Evolutionary conservation across 345 rosid species (phyloP).

Genomic region (Gossypium rotundifolium): DNA sequence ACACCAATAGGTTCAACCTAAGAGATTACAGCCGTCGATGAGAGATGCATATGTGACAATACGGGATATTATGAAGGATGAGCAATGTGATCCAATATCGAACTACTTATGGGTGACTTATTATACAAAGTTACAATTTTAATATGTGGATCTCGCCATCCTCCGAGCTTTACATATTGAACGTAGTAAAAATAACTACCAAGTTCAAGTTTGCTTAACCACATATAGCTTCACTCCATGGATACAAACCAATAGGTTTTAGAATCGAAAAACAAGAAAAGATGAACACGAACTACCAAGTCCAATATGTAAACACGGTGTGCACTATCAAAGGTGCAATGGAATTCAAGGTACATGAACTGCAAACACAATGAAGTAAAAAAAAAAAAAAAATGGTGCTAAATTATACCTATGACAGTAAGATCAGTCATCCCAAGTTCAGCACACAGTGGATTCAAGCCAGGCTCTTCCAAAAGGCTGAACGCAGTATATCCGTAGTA

Average conservation of each 20-base stretch:
- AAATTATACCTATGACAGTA: conserved; percentile 35
- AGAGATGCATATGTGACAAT: not conserved
- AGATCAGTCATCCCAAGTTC: conserved; percentile 62
- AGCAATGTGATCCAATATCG: not conserved
- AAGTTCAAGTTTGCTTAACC: not conserved
- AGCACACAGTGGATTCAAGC: conserved; percentile 46
- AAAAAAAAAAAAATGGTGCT: conserved; percentile 9
- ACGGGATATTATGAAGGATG: not conserved
- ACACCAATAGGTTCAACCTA: no score
- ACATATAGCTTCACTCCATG: not conserved
- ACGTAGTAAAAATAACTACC: not conserved
- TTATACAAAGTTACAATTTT: not conserved
- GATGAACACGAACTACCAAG: not conserved
- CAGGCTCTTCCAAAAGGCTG: conserved; percentile 77
- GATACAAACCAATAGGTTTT: not conserved
- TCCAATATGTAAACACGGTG: not conserved
- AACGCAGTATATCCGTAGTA: conserved; percentile 78
- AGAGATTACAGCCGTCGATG: not conserved
- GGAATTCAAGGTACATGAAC: not conserved
- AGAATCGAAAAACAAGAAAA: not conserved
- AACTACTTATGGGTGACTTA: not conserved
- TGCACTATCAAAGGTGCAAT: not conserved
- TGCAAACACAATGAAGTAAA: not conserved
- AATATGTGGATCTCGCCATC: not conserved
- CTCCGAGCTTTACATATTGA: not conserved